Base-by-base conservation (phyloP, 805 yeast genomes). In the Wickerhamiella azymoides region DNA sequence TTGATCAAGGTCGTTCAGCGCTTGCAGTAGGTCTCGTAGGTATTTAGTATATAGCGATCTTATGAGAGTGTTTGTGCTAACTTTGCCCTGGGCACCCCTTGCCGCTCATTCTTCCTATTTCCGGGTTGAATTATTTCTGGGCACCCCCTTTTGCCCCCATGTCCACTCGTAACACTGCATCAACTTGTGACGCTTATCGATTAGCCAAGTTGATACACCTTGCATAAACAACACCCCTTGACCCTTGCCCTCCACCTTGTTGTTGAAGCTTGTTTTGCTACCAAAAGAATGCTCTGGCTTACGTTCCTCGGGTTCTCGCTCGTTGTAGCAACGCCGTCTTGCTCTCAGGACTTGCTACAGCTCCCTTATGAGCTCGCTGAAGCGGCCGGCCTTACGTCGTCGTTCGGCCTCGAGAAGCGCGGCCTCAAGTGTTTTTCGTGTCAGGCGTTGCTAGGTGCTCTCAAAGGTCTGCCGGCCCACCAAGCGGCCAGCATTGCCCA, bases 1-100 rank as follows among this genome's bases (percentile, higher is more conserved):
- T 79, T 84, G 32, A 74, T 92, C 61, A 92, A 85, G 71, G 79
- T 85, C 56, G 95, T 93, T 38, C 86, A 88, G 68, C 79, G 95
- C 70, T 64, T 84, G 21, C 5, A 30, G 33, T 21, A 21, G 24
- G 7, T 21, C n/a, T n/a, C n/a, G n/a, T n/a, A n/a, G n/a, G n/a
- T n/a, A n/a, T n/a, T n/a, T n/a, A n/a, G n/a, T n/a, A 27, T 25
- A 6, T 27, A 27, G 30, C 30, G 4, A 27, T 5, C 4, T 27
- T 10, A 10, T 27, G n/a, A 10, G 8, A 3, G 4, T 27, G 4
- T 27, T 10, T 27, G 24, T 21, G 24, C 24, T n/a, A n/a, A n/a
- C n/a, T n/a, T n/a, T n/a, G n/a, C n/a, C n/a, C n/a, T n/a, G n/a
- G n/a, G 24, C 24, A 21, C 24, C 6, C 24, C 24, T 21, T 21